A percentile compares a stretch with the other conserved stretches of the same genome.
phyloP scores from a whole-genome alignment of 2,329 filamentous ascomycete genomes.

The Tolypocladium pustulatum region DNA sequence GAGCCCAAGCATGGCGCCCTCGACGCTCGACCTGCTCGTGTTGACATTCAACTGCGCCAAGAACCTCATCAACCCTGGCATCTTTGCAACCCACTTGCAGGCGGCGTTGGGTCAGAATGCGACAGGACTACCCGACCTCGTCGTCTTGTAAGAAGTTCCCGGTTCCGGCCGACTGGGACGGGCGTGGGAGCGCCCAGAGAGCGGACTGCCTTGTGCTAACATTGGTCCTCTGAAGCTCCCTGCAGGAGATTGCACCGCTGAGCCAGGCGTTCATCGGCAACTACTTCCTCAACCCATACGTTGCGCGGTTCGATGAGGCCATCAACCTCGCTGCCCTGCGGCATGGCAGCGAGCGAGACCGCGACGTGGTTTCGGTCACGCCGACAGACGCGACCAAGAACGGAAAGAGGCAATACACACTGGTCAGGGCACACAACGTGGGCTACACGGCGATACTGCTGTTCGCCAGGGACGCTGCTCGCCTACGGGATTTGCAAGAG shows the following conservation, averaged over 20 bases:
- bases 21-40: conserved; percentile 60
- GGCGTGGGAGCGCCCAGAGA: not conserved
- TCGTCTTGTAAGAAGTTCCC: conserved; percentile 43
- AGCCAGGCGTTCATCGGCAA: conserved; percentile 78
- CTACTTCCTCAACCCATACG: conserved; percentile 66
- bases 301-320: conserved; percentile 59
- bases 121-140: conserved; percentile 38
- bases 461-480: conserved; percentile 56
- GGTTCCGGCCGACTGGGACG: not conserved
- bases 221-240: conserved; percentile 40
- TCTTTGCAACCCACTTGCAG: conserved; percentile 64
- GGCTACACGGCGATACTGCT: conserved; percentile 88
- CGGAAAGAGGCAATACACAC: conserved; percentile 46
- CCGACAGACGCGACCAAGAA: conserved; percentile 5
- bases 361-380: conserved; percentile 6
- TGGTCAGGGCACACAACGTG: conserved; percentile 61
- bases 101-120: conserved; percentile 40
- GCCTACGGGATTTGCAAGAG: conserved; percentile 58
- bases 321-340: conserved; percentile 56
- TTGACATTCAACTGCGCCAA: conserved; percentile 87
- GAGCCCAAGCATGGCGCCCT: conserved; percentile 21
- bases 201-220: not conserved
- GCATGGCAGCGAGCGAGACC: conserved; percentile 9
- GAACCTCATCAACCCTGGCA: conserved; percentile 53
- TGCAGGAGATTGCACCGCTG: conserved; percentile 86